A percentile compares a stretch with the other conserved stretches of the same genome.
phyloP scores from a whole-genome alignment of 129 eudicot species.

The Tanacetum coccineum region DNA sequence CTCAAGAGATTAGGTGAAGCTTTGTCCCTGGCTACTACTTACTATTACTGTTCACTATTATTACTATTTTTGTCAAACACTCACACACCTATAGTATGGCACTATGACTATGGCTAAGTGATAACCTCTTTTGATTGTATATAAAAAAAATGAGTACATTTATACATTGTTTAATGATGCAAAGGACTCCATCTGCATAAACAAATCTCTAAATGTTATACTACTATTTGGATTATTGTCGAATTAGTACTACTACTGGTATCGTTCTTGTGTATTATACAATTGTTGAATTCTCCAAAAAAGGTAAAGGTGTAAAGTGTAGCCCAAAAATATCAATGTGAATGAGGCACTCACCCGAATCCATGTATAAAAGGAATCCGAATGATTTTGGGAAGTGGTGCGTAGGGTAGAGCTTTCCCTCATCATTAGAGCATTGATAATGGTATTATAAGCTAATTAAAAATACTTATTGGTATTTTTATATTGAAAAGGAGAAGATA shows the following conservation, averaged over 20 bases:
- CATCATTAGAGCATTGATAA: constrained; percentile 16
- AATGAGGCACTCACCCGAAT: constrained; percentile 19
- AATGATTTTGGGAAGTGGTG: constrained; percentile 20
- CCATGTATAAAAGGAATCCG: constrained; percentile 15
- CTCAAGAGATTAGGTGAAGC: no score
- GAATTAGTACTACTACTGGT: no score
- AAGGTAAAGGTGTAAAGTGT: constrained; percentile 11
- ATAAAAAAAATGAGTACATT: no score
- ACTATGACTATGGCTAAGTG: no score
- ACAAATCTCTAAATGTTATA: not conserved
- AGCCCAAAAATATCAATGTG: not conserved
- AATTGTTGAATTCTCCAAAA: not conserved
- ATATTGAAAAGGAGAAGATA: not conserved
- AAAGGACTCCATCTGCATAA: no score
- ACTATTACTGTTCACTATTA: no score
- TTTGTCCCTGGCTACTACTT: no score
- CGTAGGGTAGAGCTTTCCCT: constrained; percentile 15
- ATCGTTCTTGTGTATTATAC: not conserved
- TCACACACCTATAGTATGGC: no score
- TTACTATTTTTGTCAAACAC: no score
- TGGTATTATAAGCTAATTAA: not conserved
- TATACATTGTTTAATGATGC: no score
- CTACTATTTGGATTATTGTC: no score
- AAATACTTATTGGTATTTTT: not conserved
- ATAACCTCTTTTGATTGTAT: no score